These are phyloP conservation scores for Castanea sativa DNA, from an alignment of 306 rosid genomes.

Conservation along the genomic window DNA sequence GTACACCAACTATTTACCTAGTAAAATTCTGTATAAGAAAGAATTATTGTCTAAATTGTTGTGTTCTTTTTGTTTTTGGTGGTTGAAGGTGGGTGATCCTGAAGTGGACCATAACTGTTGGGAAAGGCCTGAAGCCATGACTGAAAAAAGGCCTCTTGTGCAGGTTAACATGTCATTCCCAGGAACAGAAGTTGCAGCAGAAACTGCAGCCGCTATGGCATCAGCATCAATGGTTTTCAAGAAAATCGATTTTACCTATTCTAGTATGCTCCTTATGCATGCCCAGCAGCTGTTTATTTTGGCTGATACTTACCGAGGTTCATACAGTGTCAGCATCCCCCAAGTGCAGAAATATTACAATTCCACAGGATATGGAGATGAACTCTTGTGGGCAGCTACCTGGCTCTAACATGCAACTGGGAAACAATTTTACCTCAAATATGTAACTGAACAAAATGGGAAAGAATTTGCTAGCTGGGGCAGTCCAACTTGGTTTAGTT, in stretches of 20 bases:
- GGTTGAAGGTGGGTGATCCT: slow-evolving; percentile 68
- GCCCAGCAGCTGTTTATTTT: slow-evolving; percentile 59
- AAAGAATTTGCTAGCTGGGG: slow-evolving; percentile 47
- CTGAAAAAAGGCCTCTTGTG: slow-evolving; percentile 48
- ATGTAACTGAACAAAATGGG: slow-evolving; percentile 51
- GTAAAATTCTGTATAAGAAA: not conserved
- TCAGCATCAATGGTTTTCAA: slow-evolving; percentile 68
- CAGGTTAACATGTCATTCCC: slow-evolving; percentile 63
- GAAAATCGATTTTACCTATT: slow-evolving; percentile 39
- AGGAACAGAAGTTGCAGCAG: slow-evolving; percentile 81
- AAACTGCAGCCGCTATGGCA: slow-evolving; percentile 76
- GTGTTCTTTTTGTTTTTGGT: not conserved
- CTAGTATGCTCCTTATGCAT: slow-evolving; percentile 48
- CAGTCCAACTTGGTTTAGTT: slow-evolving; percentile 62
- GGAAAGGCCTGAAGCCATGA: slow-evolving; percentile 66
- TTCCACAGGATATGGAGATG: slow-evolving; percentile 74
- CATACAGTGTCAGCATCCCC: slow-evolving; percentile 68
- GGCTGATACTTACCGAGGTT: slow-evolving; percentile 59
- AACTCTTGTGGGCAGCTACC: slow-evolving; percentile 73
- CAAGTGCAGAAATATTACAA: slow-evolving; percentile 57
- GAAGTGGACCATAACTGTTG: slow-evolving; percentile 69
- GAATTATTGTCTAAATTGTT: not conserved
- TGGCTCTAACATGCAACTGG: slow-evolving; percentile 73
- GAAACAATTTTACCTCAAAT: slow-evolving; percentile 47
- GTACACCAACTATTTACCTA: not conserved